Conservation (phyloP, 1,284 basidiomycete species). For the Irpex rosettiformis region DNA sequence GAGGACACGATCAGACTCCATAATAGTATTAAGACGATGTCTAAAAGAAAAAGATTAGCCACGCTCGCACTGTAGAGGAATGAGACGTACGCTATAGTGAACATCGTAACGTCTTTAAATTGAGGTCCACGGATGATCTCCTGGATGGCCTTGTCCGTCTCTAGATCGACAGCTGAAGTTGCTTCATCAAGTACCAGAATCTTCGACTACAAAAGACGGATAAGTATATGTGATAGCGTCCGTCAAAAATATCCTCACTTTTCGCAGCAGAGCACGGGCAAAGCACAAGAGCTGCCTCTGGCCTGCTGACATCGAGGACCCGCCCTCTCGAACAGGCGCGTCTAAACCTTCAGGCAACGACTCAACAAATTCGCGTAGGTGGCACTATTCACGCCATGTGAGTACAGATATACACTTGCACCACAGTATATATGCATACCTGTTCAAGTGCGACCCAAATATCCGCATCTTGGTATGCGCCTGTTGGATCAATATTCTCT, state of each 20-base stretch:
- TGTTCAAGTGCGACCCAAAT: constrained; percentile 84
- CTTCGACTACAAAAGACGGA: constrained; percentile 49
- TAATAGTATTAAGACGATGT: constrained; percentile 88
- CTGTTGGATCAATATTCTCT: constrained; percentile 82
- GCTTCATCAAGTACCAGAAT: constrained; percentile 91
- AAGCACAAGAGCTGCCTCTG: constrained; percentile 86
- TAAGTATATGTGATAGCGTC: constrained; percentile 4
- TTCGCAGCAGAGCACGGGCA: constrained; percentile 72
- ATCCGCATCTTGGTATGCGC: constrained; percentile 66
- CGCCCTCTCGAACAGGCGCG: constrained; percentile 76
- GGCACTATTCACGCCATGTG: constrained; percentile 35
- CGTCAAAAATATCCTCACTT: constrained; percentile 33
- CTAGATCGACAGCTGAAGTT: constrained; percentile 83
- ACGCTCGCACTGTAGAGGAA: constrained; percentile 15
- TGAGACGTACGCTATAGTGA: constrained; percentile 76
- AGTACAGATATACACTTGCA: not conserved
- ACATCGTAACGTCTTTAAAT: constrained; percentile 71
- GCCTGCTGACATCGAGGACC: constrained; percentile 79
- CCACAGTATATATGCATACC: constrained; percentile 33
- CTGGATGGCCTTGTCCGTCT: constrained; percentile 86
- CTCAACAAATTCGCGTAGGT: constrained; percentile 71
- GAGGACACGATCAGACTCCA: constrained; percentile 81
- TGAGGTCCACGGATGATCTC: constrained; percentile 72
- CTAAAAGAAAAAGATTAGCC: constrained; percentile 34
- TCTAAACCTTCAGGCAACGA: constrained; percentile 73